Base-by-base conservation (phyloP, 2,329 filamentous ascomycete species). In the Epichloe uncinata region DNA sequence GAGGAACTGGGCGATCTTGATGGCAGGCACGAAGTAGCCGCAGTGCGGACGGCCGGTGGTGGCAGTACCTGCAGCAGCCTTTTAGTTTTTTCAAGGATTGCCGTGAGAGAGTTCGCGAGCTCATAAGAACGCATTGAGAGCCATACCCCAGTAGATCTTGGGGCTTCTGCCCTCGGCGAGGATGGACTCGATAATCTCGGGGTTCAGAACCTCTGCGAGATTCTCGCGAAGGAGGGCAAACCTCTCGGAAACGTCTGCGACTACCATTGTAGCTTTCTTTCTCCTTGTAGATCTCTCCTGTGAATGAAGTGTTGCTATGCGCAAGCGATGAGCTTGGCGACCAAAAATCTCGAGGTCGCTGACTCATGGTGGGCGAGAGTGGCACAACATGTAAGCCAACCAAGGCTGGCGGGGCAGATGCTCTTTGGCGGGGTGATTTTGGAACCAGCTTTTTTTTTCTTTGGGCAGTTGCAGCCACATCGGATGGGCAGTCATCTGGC, bases 1-100 rank as follows among this genome's bases (percentile, higher is more conserved):
- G 35, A 96, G 79, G 61, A 95, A 81, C 65, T 96, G 84, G 38
- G 88, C 89, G 54, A 96, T 85, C 69, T 96, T 96, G 63, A 95
- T 79, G 58, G 85, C 84, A 5, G 89, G 84, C 9, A 93, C 85
- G 54, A 95, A 87, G 75, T 95, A 95, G 58, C 87, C 90, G 64
- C 81, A 86, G 67, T 96, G 90, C 49, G 89, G 89, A 53, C 83
- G 77, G n/a, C 88, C 88, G 0, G 88, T 94, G 15, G 87, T 88
- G 16, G 87, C 86, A 38, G 85, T 91, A 41, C 85, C 79, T 79
- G 48, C 6, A n/a, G 34, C 26, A 30, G 26, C 26, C 26, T 30
- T 30, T 30, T 30, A 30, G 26, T 30, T 11, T 30, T 11, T 30
- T 11, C 26, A 30, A 30, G 26, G 9, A 30, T 11, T 4, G 26